Evolutionary conservation across 148 eudicot genomes (phyloP), one percentile per base, ranked within the genome.

Genomic region (Beta vulgaris): DNA sequence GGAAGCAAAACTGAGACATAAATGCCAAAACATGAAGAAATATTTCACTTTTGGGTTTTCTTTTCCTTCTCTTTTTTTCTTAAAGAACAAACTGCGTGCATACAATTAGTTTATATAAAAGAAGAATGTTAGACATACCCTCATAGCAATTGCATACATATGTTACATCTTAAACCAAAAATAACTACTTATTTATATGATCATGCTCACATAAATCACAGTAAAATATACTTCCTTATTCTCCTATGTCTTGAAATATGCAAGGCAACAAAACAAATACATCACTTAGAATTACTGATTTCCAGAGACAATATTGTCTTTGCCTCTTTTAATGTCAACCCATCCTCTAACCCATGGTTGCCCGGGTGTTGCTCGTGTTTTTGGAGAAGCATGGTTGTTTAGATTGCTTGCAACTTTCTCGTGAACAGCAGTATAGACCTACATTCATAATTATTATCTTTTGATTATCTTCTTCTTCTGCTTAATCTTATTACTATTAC

Each of bases 301-400:
- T 48, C 98, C 98, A 1, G 88, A 44, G 16, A 89, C 43, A 35
- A 93, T 93, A 71, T 83, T 76, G 71, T 87, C 89, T 71, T 83
- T 87, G 32, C 93, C 92, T 82, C 81, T 90, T 85, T 89, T 92
- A 43, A 90, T 85, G 77, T 95, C 98, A 80, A 92, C 97, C 98
- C 98, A 95, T 62, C 97, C 98, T 84, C 97, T 85, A 23, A 95
- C 98, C 98, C 98, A 95, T 73, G 92, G 86, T 46, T 90, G 83
- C 36, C 98, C 98, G 21, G 96, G 92, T 19, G 66, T 69, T 29
- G 97, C 97, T 26, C 98, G 84, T 1, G 98, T 95, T 78, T 90
- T 92, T 0, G 97, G 96, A 75, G 91, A 83, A 37, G 98, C 77
- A 74, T 87, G 82, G 76, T 80, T 87, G 76, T 90, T 66, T 23